Base-by-base conservation (phyloP, 2,329 filamentous ascomycete species). In the Colletotrichum graminicola region DNA sequence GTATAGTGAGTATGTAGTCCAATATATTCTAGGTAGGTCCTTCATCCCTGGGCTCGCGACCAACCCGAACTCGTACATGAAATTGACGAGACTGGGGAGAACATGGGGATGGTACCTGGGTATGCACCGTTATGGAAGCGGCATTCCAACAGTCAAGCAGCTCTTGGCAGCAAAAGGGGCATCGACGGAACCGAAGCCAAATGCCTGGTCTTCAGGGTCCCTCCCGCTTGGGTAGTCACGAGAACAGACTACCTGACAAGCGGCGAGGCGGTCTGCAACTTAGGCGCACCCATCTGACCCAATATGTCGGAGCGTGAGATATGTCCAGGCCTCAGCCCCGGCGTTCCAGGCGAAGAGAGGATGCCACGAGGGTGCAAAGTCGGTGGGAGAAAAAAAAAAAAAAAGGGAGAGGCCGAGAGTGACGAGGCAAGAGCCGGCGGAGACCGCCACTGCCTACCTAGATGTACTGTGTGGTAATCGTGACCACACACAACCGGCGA, bases 161-260 rank as follows among this genome's bases (percentile, higher is more conserved):
- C 49, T 16, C 26, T 14, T 11, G 43, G 26, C 23, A 23, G 45
- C 45, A 47, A 36, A 39, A 29, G 26, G n/a, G 29, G 43, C 23
- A 32, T 59, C 45, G 47, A 68, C 65, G 54, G 59, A 47, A 55
- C 52, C n/a, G 45, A 49, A 47, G 68, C 69, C 69, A 47, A 47
- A 72, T 64, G 69, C 55, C 60, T 55, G 47, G 55, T 41, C 68
- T 72, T 64, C 69, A 72, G 69, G 69, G 69, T 72, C 66, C 66
- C 68, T 68, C 65, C 69, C 54, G 57, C 64, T 54, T 29, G 45
- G 36, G 36, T 60, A 66, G 69, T 72, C 69, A 72, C 64, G 65
- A 69, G 69, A 60, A 56, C 68, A 52, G 36, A 62, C 60, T 23
- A 55, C 47, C 59, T 69, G 69, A 69, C 69, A 72, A 69, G 66